Conservation (phyloP, 805 yeast species). For the Lipomyces japonicus region DNA sequence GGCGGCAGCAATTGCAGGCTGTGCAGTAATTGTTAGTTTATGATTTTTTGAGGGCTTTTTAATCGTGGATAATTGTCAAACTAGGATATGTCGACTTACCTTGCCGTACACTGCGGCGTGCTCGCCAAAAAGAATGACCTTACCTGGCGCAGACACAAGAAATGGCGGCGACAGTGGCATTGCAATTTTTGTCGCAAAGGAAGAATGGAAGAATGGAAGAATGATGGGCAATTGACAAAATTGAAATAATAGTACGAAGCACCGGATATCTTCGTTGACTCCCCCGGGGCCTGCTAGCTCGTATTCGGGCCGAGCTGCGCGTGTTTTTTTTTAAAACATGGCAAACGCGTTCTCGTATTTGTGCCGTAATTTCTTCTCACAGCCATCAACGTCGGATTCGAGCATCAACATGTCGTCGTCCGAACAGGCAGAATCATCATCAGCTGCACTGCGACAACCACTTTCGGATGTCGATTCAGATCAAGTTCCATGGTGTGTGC, state of each 20-base stretch:
- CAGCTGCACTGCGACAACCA: background rate
- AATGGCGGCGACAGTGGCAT: conserved; percentile 45
- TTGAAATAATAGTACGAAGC: no score
- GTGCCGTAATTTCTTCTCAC: no score
- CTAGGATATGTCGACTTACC: conserved; percentile 32
- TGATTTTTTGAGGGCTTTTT: background rate
- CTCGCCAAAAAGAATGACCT: conserved; percentile 92
- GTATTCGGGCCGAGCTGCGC: no score
- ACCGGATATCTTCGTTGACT: no score
- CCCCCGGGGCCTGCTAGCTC: no score
- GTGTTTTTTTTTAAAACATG: no score
- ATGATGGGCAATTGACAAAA: no score
- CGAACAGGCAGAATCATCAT: background rate
- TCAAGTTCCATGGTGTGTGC: conserved; percentile 19
- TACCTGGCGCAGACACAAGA: conserved; percentile 90
- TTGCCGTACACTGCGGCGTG: conserved; percentile 91
- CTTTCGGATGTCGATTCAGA: background rate
- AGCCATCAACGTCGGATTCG: no score
- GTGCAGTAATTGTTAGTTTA: conserved; percentile 7
- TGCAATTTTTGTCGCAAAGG: no score
- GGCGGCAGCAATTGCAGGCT: conserved; percentile 96
- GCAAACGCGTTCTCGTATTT: no score
- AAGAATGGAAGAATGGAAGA: no score
- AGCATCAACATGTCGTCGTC: no score
- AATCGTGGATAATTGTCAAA: background rate